Conservation (phyloP, 2,329 filamentous ascomycete genomes). For the Trichoderma cornu-damae region DNA sequence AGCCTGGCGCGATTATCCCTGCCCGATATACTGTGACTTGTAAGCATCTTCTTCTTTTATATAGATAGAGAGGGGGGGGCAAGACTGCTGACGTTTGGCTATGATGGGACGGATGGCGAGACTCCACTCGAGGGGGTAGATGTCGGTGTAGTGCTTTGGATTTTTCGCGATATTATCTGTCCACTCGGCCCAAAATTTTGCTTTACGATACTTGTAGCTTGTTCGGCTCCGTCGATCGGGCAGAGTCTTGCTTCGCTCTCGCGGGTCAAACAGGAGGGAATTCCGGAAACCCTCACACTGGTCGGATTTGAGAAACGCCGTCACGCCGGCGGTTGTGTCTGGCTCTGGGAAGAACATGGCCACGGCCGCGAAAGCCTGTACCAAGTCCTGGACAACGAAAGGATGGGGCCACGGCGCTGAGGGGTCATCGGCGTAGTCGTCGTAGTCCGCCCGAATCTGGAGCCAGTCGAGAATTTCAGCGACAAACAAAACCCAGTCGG, state of each 20-base stretch:
- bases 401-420: constrained; percentile 24
- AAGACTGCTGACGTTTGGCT: constrained; percentile 22
- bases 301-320: constrained; percentile 22
- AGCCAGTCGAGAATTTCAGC: constrained; percentile 26
- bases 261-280: constrained; percentile 23
- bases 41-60: constrained; percentile 7
- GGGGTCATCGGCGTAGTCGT: constrained; percentile 21
- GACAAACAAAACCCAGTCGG: constrained; percentile 26
- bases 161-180: constrained; percentile 19
- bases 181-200: constrained; percentile 26
- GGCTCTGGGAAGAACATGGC: constrained; percentile 29
- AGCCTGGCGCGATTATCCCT: constrained; percentile 25
- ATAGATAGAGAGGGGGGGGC: no score
- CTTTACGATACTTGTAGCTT: constrained; percentile 25
- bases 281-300: constrained; percentile 20
- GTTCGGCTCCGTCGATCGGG: constrained; percentile 25
- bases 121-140: constrained; percentile 29
- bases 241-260: constrained; percentile 21
- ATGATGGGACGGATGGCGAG: constrained; percentile 26
- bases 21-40: constrained; percentile 25
- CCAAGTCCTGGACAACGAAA: constrained; percentile 27
- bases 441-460: constrained; percentile 19
- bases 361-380: constrained; percentile 24
- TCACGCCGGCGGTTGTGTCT: constrained; percentile 15
- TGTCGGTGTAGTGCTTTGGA: constrained; percentile 21